Percentiles rank a stretch among this genome's conserved stretches.
Evolutionary conservation across 2,329 filamentous ascomycete species (phyloP).

Genomic region (Scolecobasidium constrictum): DNA sequence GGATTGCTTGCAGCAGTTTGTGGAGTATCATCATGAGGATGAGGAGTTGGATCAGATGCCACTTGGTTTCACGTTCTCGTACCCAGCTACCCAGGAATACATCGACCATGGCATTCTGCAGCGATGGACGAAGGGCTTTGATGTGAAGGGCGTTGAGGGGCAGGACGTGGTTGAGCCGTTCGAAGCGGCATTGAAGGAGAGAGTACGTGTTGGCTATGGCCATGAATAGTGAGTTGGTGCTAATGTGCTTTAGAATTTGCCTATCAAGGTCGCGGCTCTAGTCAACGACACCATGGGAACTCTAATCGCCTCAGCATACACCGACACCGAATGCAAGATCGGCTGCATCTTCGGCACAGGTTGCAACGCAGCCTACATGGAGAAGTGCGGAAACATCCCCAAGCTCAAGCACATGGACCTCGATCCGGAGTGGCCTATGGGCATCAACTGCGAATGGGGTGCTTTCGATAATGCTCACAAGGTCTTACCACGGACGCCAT

Average conservation of each 20-base stretch:
- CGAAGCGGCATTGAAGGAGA: conserved; percentile 63
- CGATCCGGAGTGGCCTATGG: conserved; percentile 73
- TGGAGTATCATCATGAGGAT: conserved; percentile 70
- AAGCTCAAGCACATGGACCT: conserved; percentile 91
- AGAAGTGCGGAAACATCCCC: conserved; percentile 78
- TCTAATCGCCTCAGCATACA: conserved; percentile 91
- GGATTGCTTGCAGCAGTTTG: conserved; percentile 84
- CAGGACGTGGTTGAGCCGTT: conserved; percentile 85
- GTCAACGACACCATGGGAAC: conserved; percentile 98
- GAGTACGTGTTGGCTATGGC: no score
- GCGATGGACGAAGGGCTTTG: conserved; percentile 96
- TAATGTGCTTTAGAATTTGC: conserved; percentile 61
- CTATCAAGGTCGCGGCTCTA: conserved; percentile 83
- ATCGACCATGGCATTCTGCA: conserved; percentile 89
- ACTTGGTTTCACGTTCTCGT: conserved; percentile 94
- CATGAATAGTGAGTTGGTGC: neutral
- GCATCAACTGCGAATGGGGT: conserved; percentile 97
- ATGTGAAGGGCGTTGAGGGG: conserved; percentile 85
- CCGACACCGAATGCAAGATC: conserved; percentile 84
- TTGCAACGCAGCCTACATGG: conserved; percentile 98
- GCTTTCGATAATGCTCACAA: conserved; percentile 93
- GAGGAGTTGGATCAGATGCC: conserved; percentile 56
- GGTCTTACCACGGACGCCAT: conserved; percentile 76
- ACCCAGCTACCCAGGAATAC: conserved; percentile 85
- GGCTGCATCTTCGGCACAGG: conserved; percentile 98